Conservation (phyloP, 164 flowering plant species). For the Sextonia rubra region DNA sequence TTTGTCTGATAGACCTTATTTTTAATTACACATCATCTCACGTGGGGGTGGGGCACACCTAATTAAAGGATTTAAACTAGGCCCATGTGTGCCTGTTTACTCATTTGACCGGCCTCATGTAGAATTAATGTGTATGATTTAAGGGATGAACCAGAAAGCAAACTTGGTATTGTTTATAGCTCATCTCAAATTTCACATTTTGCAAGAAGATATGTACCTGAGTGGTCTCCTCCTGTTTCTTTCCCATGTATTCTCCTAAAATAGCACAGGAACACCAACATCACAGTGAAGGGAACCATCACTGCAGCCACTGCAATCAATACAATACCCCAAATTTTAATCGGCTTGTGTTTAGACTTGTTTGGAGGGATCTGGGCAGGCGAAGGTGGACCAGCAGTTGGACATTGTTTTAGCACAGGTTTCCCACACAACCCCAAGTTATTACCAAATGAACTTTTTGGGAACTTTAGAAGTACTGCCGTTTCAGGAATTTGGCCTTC, state of each 20-base stretch:
- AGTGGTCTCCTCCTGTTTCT: constrained; percentile 2
- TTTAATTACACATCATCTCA: too few relatives aligned
- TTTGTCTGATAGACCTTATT: too few relatives aligned
- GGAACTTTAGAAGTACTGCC: constrained; percentile 33
- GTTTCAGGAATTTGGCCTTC: constrained; percentile 15
- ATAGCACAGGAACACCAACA: constrained; percentile 29
- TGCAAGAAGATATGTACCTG: constrained; percentile 16
- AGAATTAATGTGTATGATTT: too few relatives aligned
- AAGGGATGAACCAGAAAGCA: too few relatives aligned
- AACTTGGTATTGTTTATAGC: too few relatives aligned
- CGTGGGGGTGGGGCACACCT: too few relatives aligned
- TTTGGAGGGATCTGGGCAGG: constrained; percentile 1
- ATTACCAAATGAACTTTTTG: constrained; percentile 31
- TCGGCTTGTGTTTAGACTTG: constrained; percentile 6
- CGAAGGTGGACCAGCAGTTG: constrained; percentile 19
- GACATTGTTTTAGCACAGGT: constrained; percentile 30
- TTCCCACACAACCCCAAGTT: constrained; percentile 48
- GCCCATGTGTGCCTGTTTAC: too few relatives aligned
- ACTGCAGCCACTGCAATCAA: constrained; percentile 39
- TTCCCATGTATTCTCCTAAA: constrained; percentile 15
- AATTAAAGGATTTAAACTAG: too few relatives aligned
- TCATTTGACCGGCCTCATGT: too few relatives aligned
- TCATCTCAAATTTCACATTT: too few relatives aligned
- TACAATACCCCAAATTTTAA: constrained; percentile 27
- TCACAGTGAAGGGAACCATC: constrained; percentile 24